These are phyloP conservation scores for Arthrobotrys iridis DNA, from an alignment of 2,329 filamentous ascomycete genomes.

Conservation along the genomic window DNA sequence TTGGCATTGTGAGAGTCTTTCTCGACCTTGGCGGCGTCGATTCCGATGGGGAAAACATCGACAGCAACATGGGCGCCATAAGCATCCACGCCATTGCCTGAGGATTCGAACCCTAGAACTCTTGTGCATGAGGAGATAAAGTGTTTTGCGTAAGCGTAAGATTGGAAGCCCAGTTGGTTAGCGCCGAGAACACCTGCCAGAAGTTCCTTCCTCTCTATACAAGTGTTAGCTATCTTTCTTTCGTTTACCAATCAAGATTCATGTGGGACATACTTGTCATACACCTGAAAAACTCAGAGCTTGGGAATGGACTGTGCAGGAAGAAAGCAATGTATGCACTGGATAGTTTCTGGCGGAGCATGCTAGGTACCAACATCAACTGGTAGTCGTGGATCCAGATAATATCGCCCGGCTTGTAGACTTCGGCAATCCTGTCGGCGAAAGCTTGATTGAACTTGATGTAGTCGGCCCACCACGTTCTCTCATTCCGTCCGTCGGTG, in stretches of 20 bases:
- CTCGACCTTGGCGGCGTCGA: constrained; percentile 84
- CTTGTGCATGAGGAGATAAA: constrained; percentile 94
- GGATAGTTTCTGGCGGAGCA: constrained; percentile 84
- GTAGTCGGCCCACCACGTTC: constrained; percentile 90
- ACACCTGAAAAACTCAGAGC: constrained; percentile 92
- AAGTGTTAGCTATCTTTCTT: neutral
- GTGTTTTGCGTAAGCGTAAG: constrained; percentile 92
- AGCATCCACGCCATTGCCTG: constrained; percentile 75
- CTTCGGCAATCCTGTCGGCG: constrained; percentile 84
- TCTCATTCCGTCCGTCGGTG: constrained; percentile 81
- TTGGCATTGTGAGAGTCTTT: constrained; percentile 76
- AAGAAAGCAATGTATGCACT: constrained; percentile 96
- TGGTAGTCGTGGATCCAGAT: constrained; percentile 96
- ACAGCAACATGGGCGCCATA: constrained; percentile 90
- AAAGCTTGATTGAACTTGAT: constrained; percentile 92
- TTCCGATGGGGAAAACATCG: constrained; percentile 93
- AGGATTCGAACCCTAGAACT: constrained; percentile 76
- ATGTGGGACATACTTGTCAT: constrained; percentile 62
- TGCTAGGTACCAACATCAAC: constrained; percentile 84
- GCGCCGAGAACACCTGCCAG: constrained; percentile 88
- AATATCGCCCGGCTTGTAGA: constrained; percentile 92
- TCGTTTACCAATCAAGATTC: neutral
- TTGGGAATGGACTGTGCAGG: constrained; percentile 92
- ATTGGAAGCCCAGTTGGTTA: constrained; percentile 95
- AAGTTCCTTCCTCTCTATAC: constrained; percentile 83